Evolutionary conservation across 495 filamentous ascomycete species (phyloP), one percentile per base, ranked within the genome.

Genomic region (Durotheca rogersii): DNA sequence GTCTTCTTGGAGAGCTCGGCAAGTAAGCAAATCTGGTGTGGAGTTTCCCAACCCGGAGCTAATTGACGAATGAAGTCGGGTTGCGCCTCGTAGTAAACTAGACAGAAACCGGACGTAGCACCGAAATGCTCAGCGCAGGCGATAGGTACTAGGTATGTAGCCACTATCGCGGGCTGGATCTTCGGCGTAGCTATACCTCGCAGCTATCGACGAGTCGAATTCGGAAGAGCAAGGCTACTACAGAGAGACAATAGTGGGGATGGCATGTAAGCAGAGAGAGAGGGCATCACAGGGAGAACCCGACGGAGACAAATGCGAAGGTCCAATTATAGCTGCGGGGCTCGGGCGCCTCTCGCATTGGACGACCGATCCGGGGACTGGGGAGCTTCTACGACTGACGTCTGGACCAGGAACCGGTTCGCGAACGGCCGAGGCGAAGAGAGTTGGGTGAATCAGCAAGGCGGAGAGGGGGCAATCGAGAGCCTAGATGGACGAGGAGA

Each of bases 21-120:
- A 53, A 53, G 49, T 49, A 53, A 45, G 39, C 35, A 56, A 46
- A 41, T 59, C 46, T 41, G n/a, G n/a, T 50, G 41, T 44, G 44
- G 39, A 40, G 33, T 37, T n/a, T 31, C 49, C 37, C 9, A 53
- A 42, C 35, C 35, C 23, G 41, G 34, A 14, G 45, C 29, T 59
- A 59, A 59, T 59, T 59, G 49, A 53, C 49, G 49, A 53, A 53
- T 59, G 30, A 36, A 9, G 17, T 14, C 9, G 32, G 6, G 20
- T 49, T 15, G 15, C 27, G 30, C 19, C 39, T 50, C 16, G 23
- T 40, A 38, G 30, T 40, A 17, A 41, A 41, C 49, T 52, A 45
- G 35, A 39, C 29, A 40, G 25, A 49, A 33, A 27, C 23, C 23
- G 23, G 23, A 27, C 4, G 23, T n/a, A n/a, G n/a, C n/a, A n/a